phyloP scores from a whole-genome alignment of 2,329 filamentous ascomycete genomes.

The Dryadomyces sulphureus region DNA sequence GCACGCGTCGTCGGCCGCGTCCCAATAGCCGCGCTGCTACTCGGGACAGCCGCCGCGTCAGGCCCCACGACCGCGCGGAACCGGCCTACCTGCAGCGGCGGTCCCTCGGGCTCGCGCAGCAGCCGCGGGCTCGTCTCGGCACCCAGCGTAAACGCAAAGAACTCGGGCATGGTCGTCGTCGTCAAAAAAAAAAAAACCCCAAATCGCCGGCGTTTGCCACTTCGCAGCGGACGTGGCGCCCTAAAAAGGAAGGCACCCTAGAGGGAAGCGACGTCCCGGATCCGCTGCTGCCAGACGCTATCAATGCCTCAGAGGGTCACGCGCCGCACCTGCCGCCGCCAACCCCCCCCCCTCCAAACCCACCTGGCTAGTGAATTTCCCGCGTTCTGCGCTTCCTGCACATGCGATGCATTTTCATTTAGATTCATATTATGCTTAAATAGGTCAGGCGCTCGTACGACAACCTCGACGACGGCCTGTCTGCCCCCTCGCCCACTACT shows the following conservation, averaged over 20 bases:
- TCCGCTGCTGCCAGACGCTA: neutral
- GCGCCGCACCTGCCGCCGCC: no score
- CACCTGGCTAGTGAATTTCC: neutral
- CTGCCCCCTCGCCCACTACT: constrained; percentile 8
- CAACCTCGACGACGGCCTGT: neutral
- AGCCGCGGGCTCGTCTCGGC: constrained; percentile 40
- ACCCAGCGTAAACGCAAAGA: constrained; percentile 55
- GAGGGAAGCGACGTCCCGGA: neutral
- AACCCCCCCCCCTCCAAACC: no score
- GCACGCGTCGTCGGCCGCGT: neutral
- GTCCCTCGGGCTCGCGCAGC: constrained; percentile 21
- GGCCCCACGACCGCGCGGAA: constrained; percentile 39
- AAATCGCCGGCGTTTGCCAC: no score
- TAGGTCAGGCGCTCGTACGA: neutral
- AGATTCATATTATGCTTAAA: neutral
- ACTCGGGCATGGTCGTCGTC: constrained; percentile 36
- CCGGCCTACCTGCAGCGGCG: constrained; percentile 47
- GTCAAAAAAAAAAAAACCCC: neutral
- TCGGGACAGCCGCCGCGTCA: neutral
- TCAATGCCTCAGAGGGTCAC: neutral
- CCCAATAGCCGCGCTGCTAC: neutral
- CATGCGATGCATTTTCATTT: neutral
- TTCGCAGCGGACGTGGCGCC: neutral
- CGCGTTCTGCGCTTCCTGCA: neutral
- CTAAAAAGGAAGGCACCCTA: neutral